A percentile compares a stretch with the other conserved stretches of the same genome.
phyloP scores from a whole-genome alignment of 768 basidiomycete genomes.

The Naganishia vaughanmartiniae region DNA sequence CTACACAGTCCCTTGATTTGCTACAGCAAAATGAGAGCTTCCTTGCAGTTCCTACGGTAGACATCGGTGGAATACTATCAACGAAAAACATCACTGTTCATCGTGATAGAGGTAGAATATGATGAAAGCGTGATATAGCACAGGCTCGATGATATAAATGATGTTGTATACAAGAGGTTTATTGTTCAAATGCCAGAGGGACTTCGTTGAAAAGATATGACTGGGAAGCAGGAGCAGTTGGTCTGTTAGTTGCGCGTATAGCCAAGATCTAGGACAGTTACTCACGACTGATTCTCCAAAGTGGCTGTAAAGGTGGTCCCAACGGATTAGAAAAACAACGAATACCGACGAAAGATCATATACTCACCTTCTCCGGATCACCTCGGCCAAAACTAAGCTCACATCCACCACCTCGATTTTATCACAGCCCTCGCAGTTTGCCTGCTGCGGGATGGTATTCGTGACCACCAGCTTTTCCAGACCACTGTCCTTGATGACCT shows the following conservation, averaged over 20 bases:
- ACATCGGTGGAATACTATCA: background rate
- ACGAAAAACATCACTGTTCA: background rate
- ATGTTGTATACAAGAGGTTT: background rate
- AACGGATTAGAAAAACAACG: background rate
- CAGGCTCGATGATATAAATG: background rate
- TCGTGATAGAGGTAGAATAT: too few relatives aligned
- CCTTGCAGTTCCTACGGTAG: background rate
- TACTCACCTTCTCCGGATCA: slow-evolving; percentile 66
- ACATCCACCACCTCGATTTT: slow-evolving; percentile 90
- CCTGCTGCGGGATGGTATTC: slow-evolving; percentile 84
- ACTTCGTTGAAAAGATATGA: slow-evolving; percentile 53
- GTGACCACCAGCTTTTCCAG: slow-evolving; percentile 89
- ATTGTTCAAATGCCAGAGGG: slow-evolving; percentile 37
- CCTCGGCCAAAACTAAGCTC: slow-evolving; percentile 87
- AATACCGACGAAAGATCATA: background rate
- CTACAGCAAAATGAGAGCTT: background rate
- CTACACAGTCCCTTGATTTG: background rate
- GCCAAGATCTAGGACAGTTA: slow-evolving; percentile 6
- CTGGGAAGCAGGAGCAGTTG: slow-evolving; percentile 30
- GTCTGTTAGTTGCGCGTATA: background rate
- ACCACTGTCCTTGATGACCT: slow-evolving; percentile 36
- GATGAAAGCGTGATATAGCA: background rate
- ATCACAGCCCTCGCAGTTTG: slow-evolving; percentile 59
- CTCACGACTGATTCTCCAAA: slow-evolving; percentile 52
- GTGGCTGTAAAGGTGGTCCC: slow-evolving; percentile 34